Evolutionary conservation across 2,329 filamentous ascomycete species (phyloP), one percentile per base, ranked within the genome.

Genomic region (Claviceps spartinae): DNA sequence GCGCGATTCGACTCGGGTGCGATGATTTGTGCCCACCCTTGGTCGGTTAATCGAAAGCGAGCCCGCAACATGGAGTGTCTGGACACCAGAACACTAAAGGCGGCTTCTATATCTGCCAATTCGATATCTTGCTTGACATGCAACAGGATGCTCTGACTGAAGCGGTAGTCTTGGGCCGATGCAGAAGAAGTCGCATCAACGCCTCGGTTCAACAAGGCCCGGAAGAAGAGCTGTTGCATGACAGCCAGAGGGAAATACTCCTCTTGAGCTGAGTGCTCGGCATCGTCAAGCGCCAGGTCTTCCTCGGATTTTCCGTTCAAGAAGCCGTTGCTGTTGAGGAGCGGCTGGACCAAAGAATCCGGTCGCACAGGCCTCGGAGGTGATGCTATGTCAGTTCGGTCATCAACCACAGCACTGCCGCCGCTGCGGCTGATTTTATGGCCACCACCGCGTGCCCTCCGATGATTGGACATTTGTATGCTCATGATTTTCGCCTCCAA

Each of bases 211-310:
- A 74, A 70, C 2, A 65, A 61, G 0, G 73, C 74, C 55, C 73
- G 66, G 49, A 78, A 77, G 58, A 75, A 76, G 4, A 79, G 64
- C 51, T 73, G 71, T 61, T 79, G 76, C 70, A 78, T 78, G 3
- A 75, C 70, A 1, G 75, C 73, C 9, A 78, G 65, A 9, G 71
- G 69, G 55, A 76, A 78, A 36, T 57, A 58, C 54, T 61, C 63
- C 48, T 65, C 64, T 20, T 69, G 67, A 8, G 59, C 52, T 1
- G 59, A 59, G 20, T 50, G 55, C 5, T 52, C 24, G 24, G 46
- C 44, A 34, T 44, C 26, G n/a, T 53, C 51, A 37, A 46, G 47
- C 36, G 20, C 20, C 36, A 40, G 18, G 16, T 50, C 24, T 14
- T 18, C 52, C 34, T 13, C n/a, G 14, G 42, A 26, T 9, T 44